These are phyloP conservation scores for Crotalaria pallida DNA, from an alignment of 306 rosid genomes.

Conservation along the genomic window DNA sequence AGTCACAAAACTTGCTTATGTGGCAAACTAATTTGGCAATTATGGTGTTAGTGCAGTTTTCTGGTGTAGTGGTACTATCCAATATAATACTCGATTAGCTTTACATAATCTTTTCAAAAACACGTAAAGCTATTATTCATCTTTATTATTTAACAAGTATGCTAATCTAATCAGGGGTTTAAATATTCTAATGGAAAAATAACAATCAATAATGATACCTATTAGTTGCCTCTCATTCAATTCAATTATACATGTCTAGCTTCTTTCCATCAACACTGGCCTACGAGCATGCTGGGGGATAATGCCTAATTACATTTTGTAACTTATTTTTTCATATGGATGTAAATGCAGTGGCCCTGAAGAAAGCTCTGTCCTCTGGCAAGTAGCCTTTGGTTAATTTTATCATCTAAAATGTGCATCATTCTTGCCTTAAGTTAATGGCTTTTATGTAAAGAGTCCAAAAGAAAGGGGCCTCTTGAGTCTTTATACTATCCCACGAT, in stretches of 20 bases:
- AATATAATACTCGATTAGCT: constrained; percentile 32
- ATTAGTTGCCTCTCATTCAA: constrained; percentile 36
- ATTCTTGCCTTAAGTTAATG: constrained; percentile 38
- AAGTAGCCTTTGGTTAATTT: constrained; percentile 25
- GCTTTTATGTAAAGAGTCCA: constrained; percentile 50
- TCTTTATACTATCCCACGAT: constrained; percentile 37
- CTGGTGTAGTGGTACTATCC: too few relatives aligned
- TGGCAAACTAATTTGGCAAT: too few relatives aligned
- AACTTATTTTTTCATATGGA: constrained; percentile 34
- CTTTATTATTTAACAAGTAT: constrained; percentile 26
- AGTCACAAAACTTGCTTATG: too few relatives aligned
- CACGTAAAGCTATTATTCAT: constrained; percentile 34
- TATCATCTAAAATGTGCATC: constrained; percentile 27
- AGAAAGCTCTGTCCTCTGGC: constrained; percentile 42
- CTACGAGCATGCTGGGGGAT: constrained; percentile 54
- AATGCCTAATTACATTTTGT: constrained; percentile 39
- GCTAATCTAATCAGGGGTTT: constrained; percentile 20
- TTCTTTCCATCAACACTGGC: constrained; percentile 50
- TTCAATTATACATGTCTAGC: constrained; percentile 66
- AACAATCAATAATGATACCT: constrained; percentile 33
- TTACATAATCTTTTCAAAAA: constrained; percentile 32
- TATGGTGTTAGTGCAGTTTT: too few relatives aligned
- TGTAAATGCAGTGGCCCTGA: constrained; percentile 53
- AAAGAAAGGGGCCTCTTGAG: constrained; percentile 27
- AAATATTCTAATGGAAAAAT: constrained; percentile 41